Percentiles rank a stretch among this genome's conserved stretches.
phyloP scores from a whole-genome alignment of 805 yeast genomes.

The Wickerhamiella kurtzmanii region DNA sequence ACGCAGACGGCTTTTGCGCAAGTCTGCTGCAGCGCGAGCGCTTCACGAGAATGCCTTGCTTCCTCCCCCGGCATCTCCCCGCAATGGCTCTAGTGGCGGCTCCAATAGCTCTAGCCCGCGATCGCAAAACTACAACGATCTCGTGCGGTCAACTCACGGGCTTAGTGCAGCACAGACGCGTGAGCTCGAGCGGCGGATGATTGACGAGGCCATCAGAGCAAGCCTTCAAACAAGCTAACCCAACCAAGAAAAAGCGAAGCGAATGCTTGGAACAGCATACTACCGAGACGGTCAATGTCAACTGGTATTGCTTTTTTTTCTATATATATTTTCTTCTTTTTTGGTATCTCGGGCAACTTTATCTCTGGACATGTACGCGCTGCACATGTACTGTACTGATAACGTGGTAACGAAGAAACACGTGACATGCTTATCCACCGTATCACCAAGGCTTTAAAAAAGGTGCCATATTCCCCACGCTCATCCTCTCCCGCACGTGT shows the following conservation, averaged over 20 bases:
- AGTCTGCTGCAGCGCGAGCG: constrained; percentile 90
- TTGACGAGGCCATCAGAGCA: constrained; percentile 18
- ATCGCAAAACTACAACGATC: constrained; percentile 4
- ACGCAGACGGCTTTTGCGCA: constrained; percentile 60
- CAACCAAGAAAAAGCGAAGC: no score
- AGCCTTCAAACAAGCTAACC: constrained; percentile 9
- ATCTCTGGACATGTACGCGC: no score
- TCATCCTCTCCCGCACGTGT: neutral
- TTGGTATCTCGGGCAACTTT: no score
- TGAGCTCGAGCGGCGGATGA: constrained; percentile 18
- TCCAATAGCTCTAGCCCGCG: neutral
- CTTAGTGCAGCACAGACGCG: constrained; percentile 15
- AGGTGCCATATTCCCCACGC: no score
- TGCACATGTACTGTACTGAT: no score
- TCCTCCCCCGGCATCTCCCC: constrained; percentile 20
- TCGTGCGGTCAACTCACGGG: constrained; percentile 8
- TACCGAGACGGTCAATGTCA: no score
- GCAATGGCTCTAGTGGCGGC: neutral
- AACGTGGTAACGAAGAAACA: neutral
- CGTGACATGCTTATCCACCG: neutral
- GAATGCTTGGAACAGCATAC: no score
- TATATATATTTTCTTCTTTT: no score
- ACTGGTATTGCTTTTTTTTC: no score
- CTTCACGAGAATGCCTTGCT: constrained; percentile 77
- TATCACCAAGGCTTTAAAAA: neutral